phyloP scores from a whole-genome alignment of 208 protist species.

The Spongospora subterranea region DNA sequence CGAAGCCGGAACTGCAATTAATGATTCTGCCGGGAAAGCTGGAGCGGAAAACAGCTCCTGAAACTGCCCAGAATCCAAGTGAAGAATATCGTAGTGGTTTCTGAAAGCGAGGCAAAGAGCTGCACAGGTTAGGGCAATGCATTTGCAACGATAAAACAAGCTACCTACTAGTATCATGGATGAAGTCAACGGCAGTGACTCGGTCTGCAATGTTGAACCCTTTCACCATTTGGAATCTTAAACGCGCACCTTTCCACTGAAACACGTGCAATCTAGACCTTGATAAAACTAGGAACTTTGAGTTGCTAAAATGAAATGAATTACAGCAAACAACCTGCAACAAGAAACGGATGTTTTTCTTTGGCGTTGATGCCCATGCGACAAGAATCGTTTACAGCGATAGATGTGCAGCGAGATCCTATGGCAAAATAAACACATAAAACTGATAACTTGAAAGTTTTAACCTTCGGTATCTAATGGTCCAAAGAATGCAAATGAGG shows the following conservation, averaged over 20 bases:
- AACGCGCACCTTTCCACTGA: neutral
- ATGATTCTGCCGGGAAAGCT: neutral
- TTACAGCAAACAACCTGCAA: neutral
- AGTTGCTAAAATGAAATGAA: neutral
- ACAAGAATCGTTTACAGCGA: neutral
- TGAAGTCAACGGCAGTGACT: neutral
- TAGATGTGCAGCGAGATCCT: neutral
- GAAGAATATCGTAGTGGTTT: neutral
- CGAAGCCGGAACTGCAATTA: neutral
- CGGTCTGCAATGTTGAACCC: neutral
- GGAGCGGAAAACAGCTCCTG: neutral
- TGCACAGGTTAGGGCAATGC: too few species aligned
- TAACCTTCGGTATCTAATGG: neutral
- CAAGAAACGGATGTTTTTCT: neutral
- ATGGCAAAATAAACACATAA: neutral
- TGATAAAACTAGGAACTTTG: neutral
- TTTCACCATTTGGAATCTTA: neutral
- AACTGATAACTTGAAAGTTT: neutral
- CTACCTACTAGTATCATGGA: neutral
- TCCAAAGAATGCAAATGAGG: neutral
- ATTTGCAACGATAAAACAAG: too few species aligned
- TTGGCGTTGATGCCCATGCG: neutral
- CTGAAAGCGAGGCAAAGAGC: neutral
- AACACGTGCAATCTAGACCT: neutral
- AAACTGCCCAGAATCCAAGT: neutral